Conservation (phyloP, 768 basidiomycete genomes). For the Lactarius sanguifluus region DNA sequence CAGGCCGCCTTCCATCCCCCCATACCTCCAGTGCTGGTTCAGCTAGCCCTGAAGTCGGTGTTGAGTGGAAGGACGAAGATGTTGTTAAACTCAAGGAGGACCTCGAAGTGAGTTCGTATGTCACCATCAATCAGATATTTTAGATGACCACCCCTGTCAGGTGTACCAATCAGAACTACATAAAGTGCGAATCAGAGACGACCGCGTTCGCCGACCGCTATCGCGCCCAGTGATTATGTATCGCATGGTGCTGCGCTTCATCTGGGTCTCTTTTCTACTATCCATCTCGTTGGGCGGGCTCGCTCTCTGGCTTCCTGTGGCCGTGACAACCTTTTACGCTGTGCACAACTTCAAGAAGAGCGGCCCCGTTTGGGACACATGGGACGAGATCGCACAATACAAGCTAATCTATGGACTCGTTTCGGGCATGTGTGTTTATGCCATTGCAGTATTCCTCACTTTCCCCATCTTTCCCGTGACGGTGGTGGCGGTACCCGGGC, state of each 20-base stretch:
- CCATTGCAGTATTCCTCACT: constrained; percentile 52
- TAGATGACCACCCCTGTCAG: constrained; percentile 38
- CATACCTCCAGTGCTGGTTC: constrained; percentile 32
- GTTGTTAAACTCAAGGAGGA: constrained; percentile 42
- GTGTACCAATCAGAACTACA: constrained; percentile 72
- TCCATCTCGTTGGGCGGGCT: constrained; percentile 73
- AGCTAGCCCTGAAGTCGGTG: constrained; percentile 30
- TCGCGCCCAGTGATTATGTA: constrained; percentile 53
- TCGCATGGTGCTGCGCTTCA: constrained; percentile 63
- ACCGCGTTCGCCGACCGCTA: constrained; percentile 72
- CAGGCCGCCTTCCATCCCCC: constrained; percentile 31
- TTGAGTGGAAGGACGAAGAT: constrained; percentile 30
- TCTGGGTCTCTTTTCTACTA: constrained; percentile 63
- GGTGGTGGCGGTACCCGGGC: constrained; percentile 56
- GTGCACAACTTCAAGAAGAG: constrained; percentile 77
- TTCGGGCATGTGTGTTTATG: constrained; percentile 71
- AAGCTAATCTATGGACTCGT: constrained; percentile 82
- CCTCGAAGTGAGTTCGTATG: constrained; percentile 52
- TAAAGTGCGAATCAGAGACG: constrained; percentile 75
- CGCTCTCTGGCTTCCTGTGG: constrained; percentile 79
- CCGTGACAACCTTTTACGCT: constrained; percentile 64
- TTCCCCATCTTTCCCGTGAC: constrained; percentile 62
- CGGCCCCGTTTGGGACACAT: constrained; percentile 82
- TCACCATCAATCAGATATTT: not conserved
- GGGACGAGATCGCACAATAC: constrained; percentile 88